Evolutionary conservation across 177 flowering plant genomes (phyloP).

Genomic region (Vitis hybrid): DNA sequence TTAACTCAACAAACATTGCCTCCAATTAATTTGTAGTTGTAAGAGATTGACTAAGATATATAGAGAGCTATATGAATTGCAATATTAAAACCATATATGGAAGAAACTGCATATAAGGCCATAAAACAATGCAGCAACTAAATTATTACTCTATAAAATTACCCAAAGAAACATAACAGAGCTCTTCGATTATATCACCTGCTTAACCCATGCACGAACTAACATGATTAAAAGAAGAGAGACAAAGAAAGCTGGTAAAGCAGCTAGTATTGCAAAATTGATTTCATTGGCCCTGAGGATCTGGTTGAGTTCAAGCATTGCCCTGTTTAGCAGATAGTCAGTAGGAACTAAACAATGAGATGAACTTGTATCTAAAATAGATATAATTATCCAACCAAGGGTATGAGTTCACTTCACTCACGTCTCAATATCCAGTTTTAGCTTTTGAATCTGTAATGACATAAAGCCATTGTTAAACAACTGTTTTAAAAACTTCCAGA

Average conservation of each 20-base stretch:
- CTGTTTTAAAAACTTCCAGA: neutral
- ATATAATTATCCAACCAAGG: neutral
- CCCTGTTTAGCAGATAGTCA: constrained; percentile 53
- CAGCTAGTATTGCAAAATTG: constrained; percentile 96
- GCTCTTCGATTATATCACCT: constrained; percentile 40
- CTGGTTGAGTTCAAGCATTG: constrained; percentile 96
- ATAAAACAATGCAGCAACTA: neutral
- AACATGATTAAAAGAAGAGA: constrained; percentile 60
- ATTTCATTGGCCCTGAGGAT: constrained; percentile 97
- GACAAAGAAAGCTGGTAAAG: constrained; percentile 94
- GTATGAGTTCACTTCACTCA: constrained; percentile 38
- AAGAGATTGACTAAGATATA: too few species aligned
- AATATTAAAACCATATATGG: too few species aligned
- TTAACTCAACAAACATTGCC: too few species aligned
- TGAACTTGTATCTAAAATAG: neutral
- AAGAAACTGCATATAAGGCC: neutral
- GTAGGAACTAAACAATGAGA: constrained; percentile 7
- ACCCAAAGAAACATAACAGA: neutral
- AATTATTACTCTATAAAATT: neutral
- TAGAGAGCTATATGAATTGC: too few species aligned
- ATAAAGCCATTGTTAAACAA: constrained; percentile 16
- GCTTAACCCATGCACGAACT: constrained; percentile 74
- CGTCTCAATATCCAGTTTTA: constrained; percentile 95
- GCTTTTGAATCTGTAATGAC: constrained; percentile 86
- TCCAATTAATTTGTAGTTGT: too few species aligned